A percentile compares a stretch with the other conserved stretches of the same genome.
These are phyloP conservation scores for Mrakia gelida DNA, from an alignment of 768 basidiomycete species.

Conservation along the genomic window DNA sequence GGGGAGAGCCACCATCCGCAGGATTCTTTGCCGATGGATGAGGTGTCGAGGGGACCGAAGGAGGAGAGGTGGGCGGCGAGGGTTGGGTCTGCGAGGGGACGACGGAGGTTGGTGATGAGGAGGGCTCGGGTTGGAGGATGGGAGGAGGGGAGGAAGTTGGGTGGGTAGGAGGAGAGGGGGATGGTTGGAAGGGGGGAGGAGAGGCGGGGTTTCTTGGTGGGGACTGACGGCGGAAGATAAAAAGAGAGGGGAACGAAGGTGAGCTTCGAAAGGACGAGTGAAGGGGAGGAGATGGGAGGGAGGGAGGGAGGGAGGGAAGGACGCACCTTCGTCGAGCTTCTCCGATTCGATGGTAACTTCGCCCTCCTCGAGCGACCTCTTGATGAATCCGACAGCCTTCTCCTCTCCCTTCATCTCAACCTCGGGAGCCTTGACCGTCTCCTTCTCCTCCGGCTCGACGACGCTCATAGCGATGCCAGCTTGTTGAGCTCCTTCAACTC, in stretches of 20 bases:
- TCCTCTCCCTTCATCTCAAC: background rate
- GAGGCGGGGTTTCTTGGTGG: background rate
- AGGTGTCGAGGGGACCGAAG: slow-evolving; percentile 31
- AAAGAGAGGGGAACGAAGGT: background rate
- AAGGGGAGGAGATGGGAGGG: background rate
- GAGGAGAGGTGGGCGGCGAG: slow-evolving; percentile 37
- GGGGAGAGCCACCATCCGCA: slow-evolving; percentile 27
- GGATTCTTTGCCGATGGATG: slow-evolving; percentile 19
- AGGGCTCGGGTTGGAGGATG: slow-evolving; percentile 42
- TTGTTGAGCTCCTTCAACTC: slow-evolving; percentile 5
- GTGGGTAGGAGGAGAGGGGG: background rate
- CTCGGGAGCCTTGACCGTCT: background rate
- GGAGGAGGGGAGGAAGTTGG: slow-evolving; percentile 18
- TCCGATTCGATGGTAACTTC: background rate
- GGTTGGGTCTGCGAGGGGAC: slow-evolving; percentile 39
- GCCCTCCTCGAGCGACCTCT: background rate
- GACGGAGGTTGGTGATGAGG: slow-evolving; percentile 43
- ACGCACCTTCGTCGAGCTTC: background rate
- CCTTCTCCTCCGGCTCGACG: background rate
- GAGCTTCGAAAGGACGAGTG: background rate
- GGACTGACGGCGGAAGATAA: background rate
- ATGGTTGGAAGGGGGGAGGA: background rate
- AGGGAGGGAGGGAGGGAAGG: too few relatives aligned
- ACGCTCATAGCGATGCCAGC: slow-evolving; percentile 2
- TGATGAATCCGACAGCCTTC: background rate